Evolutionary conservation across 2,329 filamentous ascomycete genomes (phyloP).

Genomic region (Apiospora rasikravindrae): DNA sequence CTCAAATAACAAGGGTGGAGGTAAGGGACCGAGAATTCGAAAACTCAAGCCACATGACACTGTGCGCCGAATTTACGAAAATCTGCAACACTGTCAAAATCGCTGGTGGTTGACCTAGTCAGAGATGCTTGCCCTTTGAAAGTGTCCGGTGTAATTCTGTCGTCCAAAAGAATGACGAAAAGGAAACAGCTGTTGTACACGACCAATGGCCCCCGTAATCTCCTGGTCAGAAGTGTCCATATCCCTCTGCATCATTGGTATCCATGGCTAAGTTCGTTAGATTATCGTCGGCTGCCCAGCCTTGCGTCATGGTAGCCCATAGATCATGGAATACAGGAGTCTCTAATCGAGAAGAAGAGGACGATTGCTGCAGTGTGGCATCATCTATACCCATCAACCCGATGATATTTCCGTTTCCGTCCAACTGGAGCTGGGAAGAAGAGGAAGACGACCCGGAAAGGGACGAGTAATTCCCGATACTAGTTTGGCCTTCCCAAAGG

Average conservation of each 20-base stretch:
- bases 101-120: constrained; percentile 56
- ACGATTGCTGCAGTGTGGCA: not conserved
- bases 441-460: not conserved
- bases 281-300: constrained; percentile 41
- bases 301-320: constrained; percentile 55
- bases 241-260: not conserved
- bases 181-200: not conserved
- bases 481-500: constrained; percentile 47
- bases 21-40: constrained; percentile 59
- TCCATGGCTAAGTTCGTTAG: not conserved
- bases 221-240: not conserved
- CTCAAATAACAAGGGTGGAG: not conserved
- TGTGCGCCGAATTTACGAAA: constrained; percentile 55
- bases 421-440: not conserved
- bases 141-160: not conserved
- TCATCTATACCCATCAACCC: constrained; percentile 18
- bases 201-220: not conserved
- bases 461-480: not conserved
- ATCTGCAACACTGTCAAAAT: constrained; percentile 52
- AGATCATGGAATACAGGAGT: constrained; percentile 45
- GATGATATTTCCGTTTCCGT: not conserved
- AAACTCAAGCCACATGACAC: constrained; percentile 51
- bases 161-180: not conserved
- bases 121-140: not conserved
- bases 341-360: not conserved